A percentile compares a stretch with the other conserved stretches of the same genome.
Evolutionary conservation across 1,284 basidiomycete species (phyloP).

Genomic region (Melanopsichium pennsylvanicum): DNA sequence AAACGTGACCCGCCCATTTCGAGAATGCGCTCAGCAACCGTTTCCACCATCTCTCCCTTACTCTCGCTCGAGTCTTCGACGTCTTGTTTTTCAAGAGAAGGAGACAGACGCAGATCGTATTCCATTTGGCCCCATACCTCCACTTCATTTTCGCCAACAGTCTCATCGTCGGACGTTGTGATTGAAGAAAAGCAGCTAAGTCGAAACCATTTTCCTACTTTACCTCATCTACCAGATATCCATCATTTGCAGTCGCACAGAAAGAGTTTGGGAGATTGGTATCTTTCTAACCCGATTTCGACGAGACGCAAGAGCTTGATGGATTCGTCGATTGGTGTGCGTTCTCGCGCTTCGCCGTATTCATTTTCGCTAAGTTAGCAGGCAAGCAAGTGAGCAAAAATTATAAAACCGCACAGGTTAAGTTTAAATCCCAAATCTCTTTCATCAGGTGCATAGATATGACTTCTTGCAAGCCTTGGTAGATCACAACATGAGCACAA

Average conservation of each 20-base stretch:
- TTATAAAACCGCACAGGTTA: no score
- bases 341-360: no score
- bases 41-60: slow-evolving; percentile 9
- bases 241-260: background rate
- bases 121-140: background rate
- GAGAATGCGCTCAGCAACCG: slow-evolving; percentile 21
- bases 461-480: no score
- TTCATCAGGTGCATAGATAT: no score
- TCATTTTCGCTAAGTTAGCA: no score
- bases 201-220: background rate
- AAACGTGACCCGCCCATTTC: background rate
- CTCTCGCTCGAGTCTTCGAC: background rate
- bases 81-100: background rate
- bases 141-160: background rate
- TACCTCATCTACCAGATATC: slow-evolving; percentile 1
- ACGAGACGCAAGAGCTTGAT: slow-evolving; percentile 7
- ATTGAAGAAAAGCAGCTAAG: no score
- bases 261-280: slow-evolving; percentile 34
- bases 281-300: slow-evolving; percentile 28
- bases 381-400: no score
- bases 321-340: no score
- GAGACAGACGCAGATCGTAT: background rate
- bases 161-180: background rate
- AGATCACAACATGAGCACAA: no score
- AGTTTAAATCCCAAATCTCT: no score